A percentile compares a stretch with the other conserved stretches of the same genome.
Conservation (phyloP, 2,329 filamentous ascomycete genomes). For the Lachnellula hyalina region DNA sequence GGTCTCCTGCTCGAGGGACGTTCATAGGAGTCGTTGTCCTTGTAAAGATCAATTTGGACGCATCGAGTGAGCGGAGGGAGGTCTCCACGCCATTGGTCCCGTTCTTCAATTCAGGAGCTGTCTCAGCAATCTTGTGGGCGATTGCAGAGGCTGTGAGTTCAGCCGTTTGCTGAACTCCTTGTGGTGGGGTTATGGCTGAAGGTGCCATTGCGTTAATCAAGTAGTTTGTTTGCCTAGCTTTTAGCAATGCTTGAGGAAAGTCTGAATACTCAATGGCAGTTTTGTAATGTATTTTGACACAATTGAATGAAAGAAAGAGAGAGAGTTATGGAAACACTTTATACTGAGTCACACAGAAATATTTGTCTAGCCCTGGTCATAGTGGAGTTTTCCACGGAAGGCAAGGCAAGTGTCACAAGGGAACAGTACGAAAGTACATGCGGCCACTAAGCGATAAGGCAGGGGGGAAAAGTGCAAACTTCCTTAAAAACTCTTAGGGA, state of each 20-base stretch:
- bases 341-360: background rate
- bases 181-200: conserved; percentile 37
- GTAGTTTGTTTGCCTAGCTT: background rate
- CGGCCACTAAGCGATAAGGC: background rate
- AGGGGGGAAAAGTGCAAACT: background rate
- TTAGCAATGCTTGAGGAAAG: background rate
- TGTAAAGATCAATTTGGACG: conserved; percentile 55
- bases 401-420: background rate
- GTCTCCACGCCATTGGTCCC: conserved; percentile 59
- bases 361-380: background rate
- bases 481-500: background rate
- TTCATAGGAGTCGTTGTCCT: conserved; percentile 45
- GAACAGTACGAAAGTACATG: too few relatives aligned
- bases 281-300: background rate
- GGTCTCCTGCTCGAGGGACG: conserved; percentile 45
- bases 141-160: conserved; percentile 49
- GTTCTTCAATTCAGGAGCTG: conserved; percentile 37
- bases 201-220: conserved; percentile 39
- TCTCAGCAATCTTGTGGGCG: conserved; percentile 40
- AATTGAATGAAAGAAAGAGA: background rate
- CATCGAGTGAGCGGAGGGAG: conserved; percentile 42
- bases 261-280: background rate
- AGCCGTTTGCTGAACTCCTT: conserved; percentile 40
- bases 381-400: background rate
- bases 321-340: background rate